Evolutionary conservation across 495 filamentous ascomycete species (phyloP).

Genomic region (Neurospora sp.): DNA sequence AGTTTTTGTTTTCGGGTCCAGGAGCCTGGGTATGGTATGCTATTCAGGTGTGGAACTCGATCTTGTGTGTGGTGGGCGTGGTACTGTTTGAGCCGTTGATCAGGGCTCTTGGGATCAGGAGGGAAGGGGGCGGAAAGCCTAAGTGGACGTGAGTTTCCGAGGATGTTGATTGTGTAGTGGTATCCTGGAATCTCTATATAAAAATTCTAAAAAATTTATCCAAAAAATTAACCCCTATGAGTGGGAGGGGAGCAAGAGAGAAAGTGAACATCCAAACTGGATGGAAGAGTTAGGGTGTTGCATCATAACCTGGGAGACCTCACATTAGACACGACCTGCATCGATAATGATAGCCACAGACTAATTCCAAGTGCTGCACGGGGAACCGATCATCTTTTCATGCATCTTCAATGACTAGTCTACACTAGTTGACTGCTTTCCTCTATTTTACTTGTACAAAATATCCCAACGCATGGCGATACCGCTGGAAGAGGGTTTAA

Average conservation of each 20-base stretch:
- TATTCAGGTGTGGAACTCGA: conserved; percentile 53
- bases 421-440: not conserved
- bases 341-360: not conserved
- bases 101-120: not conserved
- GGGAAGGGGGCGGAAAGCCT: not conserved
- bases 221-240: not conserved
- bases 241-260: not conserved
- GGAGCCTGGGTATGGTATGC: conserved; percentile 37
- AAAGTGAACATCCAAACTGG: not conserved
- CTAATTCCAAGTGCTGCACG: not conserved
- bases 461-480: not conserved
- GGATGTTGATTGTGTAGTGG: not conserved
- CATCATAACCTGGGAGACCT: not conserved
- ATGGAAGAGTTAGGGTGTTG: not conserved
- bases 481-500: not conserved
- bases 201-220: too few species aligned
- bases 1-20: conserved; percentile 47
- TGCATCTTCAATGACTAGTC: not conserved
- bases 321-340: not conserved
- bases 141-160: not conserved
- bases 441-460: not conserved
- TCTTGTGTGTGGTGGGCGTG: conserved; percentile 51
- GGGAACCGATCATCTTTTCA: not conserved
- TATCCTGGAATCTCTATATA: not conserved
- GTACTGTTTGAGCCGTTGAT: conserved; percentile 11